Evolutionary conservation across 768 basidiomycete species (phyloP), one percentile per base, ranked within the genome.

Genomic region (Scleroderma bovista): DNA sequence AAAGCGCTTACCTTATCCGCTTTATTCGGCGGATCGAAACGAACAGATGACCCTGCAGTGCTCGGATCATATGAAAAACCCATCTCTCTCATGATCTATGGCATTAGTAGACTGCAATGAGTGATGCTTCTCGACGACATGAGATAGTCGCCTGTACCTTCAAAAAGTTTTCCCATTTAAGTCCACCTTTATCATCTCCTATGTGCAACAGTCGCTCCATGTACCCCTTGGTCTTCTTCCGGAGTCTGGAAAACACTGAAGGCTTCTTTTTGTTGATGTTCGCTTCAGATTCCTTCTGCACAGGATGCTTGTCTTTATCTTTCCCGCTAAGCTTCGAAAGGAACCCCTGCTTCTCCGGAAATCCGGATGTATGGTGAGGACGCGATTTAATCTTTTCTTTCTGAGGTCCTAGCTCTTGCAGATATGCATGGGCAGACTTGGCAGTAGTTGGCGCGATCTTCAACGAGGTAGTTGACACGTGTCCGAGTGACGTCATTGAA

Each of bases 81-180:
- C 79, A 91, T 81, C 42, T 85, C 84, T 33, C 72, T 68, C 87
- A 91, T 87, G 33, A 87, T 67, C 88, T 89, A 20, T 29, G 39
- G 45, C 23, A 31, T 48, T 36, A 34, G 47, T 36, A 9, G 49
- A 41, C 26, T 32, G 48, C 26, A 24, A 50, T 51, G 26, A 47
- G 9, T 34, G 33, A 24, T 34, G 29, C 33, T 22, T 1, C 33
- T 26, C 8, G 38, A 31, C 31, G 19, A 9, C 6, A 50, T 10
- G 11, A 24, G 22, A n/a, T n/a, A n/a, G 40, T 19, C 37, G 26
- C 47, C 68, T 44, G 24, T 50, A 86, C 89, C 73, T 80, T 85
- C 31, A 89, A 61, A 62, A 92, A 88, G 50, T 79, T 70, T 32
- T 90, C 85, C 89, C 89, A 90, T 52, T 84, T 83, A 83, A 92